phyloP scores from a whole-genome alignment of 1,284 basidiomycete species.

The Cryptococcus amylolentus region DNA sequence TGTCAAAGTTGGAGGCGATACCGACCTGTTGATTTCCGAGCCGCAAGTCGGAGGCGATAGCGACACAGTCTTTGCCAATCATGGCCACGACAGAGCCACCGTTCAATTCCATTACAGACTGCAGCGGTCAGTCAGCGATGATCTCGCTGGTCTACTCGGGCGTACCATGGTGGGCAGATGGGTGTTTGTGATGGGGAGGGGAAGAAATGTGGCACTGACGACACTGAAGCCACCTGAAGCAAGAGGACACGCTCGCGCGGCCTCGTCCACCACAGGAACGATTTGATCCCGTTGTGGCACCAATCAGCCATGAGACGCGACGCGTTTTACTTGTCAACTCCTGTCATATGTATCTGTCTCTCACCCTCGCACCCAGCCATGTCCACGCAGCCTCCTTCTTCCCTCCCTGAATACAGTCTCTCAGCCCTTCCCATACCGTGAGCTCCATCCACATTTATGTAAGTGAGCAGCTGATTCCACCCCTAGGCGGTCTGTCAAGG shows the following conservation, averaged over 20 bases:
- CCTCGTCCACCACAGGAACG: background rate
- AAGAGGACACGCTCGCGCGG: background rate
- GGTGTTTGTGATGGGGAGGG: too few relatives aligned
- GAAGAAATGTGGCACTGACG: background rate
- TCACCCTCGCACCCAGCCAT: background rate
- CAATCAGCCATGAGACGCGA: background rate
- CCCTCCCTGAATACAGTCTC: background rate
- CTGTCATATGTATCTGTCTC: background rate
- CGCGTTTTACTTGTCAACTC: background rate
- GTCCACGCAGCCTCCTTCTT: background rate
- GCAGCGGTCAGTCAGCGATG: background rate
- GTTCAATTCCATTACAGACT: slow-evolving; percentile 49
- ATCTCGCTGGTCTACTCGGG: background rate
- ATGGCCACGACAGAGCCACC: slow-evolving; percentile 95
- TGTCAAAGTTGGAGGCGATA: slow-evolving; percentile 89
- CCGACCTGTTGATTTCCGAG: slow-evolving; percentile 86
- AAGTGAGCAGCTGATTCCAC: background rate
- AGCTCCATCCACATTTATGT: background rate
- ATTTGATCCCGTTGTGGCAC: background rate
- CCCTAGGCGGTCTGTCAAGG: slow-evolving; percentile 30
- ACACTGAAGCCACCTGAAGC: background rate
- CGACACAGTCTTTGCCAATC: slow-evolving; percentile 98
- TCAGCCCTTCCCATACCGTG: background rate
- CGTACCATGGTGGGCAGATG: background rate
- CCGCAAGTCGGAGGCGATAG: slow-evolving; percentile 91